Base-by-base conservation (phyloP, 108 stramenopile species). In the Conticribra weissflogii region DNA sequence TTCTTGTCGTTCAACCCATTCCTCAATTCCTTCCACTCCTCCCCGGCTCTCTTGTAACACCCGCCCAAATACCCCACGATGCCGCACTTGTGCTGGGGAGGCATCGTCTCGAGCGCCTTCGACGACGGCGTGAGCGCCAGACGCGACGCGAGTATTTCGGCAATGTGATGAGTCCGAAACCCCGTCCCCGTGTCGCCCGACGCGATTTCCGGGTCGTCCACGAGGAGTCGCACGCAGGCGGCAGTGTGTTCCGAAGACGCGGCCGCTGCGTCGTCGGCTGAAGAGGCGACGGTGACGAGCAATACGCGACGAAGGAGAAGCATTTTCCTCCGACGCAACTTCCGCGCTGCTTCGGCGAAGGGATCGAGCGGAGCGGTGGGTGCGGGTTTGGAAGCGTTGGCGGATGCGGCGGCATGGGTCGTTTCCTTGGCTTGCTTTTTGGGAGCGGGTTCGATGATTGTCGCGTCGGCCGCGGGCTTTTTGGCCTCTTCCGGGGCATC, bases 61-160 rank as follows among this genome's bases (percentile, higher is more conserved):
- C 68, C 63, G 4, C 62, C 82, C 64, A 94, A 64, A 58, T 94
- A 94, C 9, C 45, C 59, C 31, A 94, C 54, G 34, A 87, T 53
- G 3, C 78, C 74, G 29, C 19, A 27, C 36, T 45, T 62, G 48
- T 77, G 78, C 59, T 78, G 78, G 15, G 75, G 50, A 5, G 77
- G 66, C 29, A 51, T 52, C 19, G 72, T 60, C 8, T 46, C 27
- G 32, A 72, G 36, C 27, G 52, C 25, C 5, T 19, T 24, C 25
- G 48, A 41, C 0, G 47, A 18, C 2, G 81, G 70, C 12, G 52
- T 27, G 31, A 86, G 22, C 0, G 78, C 63, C 46, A 94, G 54
- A n/a, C 93, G 76, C 9, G 78, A 72, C 2, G 88, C 86, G 49
- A 94, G 69, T 7, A 94, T 62, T 57, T 94, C 93, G 33, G 90